Evolutionary conservation across 805 yeast genomes (phyloP), one percentile per base, ranked within the genome.

Genomic region (Gaillardinia entomophila): DNA sequence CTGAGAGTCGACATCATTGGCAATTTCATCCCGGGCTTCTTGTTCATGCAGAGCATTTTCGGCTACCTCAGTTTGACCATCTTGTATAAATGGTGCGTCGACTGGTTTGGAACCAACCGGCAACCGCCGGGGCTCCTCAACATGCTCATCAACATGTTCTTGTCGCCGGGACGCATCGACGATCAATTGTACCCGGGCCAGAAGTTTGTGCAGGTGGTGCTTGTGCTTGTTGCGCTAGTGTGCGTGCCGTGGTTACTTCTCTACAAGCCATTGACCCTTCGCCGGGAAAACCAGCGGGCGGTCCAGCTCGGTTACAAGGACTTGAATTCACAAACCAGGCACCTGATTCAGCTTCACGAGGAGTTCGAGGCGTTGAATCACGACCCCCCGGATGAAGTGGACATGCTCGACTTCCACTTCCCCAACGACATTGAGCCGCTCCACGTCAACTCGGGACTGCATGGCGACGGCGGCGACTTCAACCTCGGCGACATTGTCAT

Each of bases 1-100:
- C 80, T 88, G 24, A 56, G 58, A 30, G 77, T 92, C 44, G 97
- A 92, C 55, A 77, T 92, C 27, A 61, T 83, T 48, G 97, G 97
- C 38, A 92, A 90, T 62, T 92, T 92, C 52, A 70, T 90, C 37
- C 98, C 98, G 2, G 96, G 97, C 24, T 67, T 92, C 35, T 65
- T 92, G 30, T 92, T 92, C 61, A 87, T 92, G 96, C 95, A 88
- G 60, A 82, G 95, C 32, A 90, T 92, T 28, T 92, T 92, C 55
- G 98, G 98, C 24, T 92, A 92, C 57, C 68, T 92, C 39, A 75
- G 95, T 0, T 57, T 89, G 43, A 73, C 87, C 37, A 92, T 92
- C 45, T 73, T 92, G 19, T 90, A 86, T 71, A 92, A 92, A 62
- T 92, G 98, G 98, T 65, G 79, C 15, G 82, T 85, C 30, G 92